Percentiles rank a stretch among this genome's conserved stretches.
Conservation (phyloP, 2,329 filamentous ascomycete species). For the Biscogniauxia marginata region DNA sequence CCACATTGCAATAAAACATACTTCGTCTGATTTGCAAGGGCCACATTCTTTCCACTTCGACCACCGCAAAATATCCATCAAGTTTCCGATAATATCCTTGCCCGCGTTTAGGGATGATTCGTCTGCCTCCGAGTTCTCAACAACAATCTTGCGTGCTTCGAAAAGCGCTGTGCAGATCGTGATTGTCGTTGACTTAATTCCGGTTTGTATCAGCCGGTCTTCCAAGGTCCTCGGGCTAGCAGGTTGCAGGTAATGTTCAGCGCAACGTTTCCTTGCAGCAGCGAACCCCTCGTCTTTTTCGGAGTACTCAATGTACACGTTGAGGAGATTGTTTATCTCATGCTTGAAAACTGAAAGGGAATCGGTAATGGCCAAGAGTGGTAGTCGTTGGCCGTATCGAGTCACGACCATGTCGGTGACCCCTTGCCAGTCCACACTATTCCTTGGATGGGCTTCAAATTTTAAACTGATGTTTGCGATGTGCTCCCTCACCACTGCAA, state of each 20-base stretch:
- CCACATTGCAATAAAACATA: slow-evolving; percentile 41
- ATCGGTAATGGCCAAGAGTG: slow-evolving; percentile 35
- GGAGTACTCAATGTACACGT: slow-evolving; percentile 45
- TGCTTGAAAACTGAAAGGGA: slow-evolving; percentile 31
- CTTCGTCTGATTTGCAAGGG: slow-evolving; percentile 30
- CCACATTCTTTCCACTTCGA: slow-evolving; percentile 36
- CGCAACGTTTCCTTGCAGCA: slow-evolving; percentile 46
- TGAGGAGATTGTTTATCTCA: slow-evolving; percentile 40
- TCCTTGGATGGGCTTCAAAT: slow-evolving; percentile 32
- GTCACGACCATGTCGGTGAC: slow-evolving; percentile 64
- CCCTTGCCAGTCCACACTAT: slow-evolving; percentile 61
- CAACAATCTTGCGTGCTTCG: slow-evolving; percentile 26
- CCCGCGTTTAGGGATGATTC: slow-evolving; percentile 3
- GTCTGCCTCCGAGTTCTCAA: slow-evolving; percentile 13
- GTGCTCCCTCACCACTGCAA: slow-evolving; percentile 40
- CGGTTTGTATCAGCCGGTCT: slow-evolving; percentile 45
- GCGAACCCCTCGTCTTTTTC: slow-evolving; percentile 24
- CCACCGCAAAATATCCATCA: slow-evolving; percentile 35
- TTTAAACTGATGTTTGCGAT: slow-evolving; percentile 38
- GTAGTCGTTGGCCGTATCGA: slow-evolving; percentile 59
- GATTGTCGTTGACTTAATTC: slow-evolving; percentile 32
- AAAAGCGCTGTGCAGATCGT: slow-evolving; percentile 28
- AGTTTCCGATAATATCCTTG: slow-evolving; percentile 11
- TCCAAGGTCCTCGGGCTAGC: slow-evolving; percentile 36
- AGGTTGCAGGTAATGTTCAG: slow-evolving; percentile 42